Conservation (phyloP, 2,329 filamentous ascomycete species). For the Achaetomium macrosporum region DNA sequence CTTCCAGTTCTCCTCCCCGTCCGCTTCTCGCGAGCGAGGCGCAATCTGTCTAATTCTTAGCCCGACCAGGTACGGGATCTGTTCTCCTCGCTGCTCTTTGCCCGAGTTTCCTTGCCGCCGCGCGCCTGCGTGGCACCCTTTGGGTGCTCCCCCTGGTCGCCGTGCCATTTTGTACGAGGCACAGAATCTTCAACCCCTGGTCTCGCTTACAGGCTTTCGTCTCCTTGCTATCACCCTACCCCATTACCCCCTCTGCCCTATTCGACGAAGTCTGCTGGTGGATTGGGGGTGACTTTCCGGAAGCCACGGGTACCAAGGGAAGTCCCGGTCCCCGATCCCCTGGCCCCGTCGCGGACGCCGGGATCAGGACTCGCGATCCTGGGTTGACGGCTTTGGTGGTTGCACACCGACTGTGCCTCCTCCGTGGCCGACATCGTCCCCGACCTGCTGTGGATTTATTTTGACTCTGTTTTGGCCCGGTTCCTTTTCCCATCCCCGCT, state of each 20-base stretch:
- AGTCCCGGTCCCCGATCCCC: constrained; percentile 16
- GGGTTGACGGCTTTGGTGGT: constrained; percentile 5
- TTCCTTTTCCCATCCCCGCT: neutral
- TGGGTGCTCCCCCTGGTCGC: constrained; percentile 3
- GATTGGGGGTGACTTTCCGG: constrained; percentile 5
- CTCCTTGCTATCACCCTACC: neutral
- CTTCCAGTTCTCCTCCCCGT: neutral
- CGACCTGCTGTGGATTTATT: neutral
- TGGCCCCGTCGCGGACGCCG: constrained; percentile 13
- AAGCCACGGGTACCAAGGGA: constrained; percentile 9
- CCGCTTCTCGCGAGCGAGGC: neutral
- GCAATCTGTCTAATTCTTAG: neutral
- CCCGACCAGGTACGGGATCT: too few species aligned
- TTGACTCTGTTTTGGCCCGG: neutral
- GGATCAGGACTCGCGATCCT: constrained; percentile 14
- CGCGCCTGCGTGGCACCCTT: neutral
- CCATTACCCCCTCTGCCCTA: neutral
- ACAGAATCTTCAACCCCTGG: constrained; percentile 3
- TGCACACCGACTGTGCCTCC: constrained; percentile 9
- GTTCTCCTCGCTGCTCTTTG: neutral
- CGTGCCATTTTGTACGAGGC: constrained; percentile 1
- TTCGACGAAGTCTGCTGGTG: constrained; percentile 13
- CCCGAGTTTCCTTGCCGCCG: neutral
- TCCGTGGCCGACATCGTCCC: neutral
- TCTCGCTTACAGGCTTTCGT: constrained; percentile 16